Base-by-base conservation (phyloP, 2,329 filamentous ascomycete species). In the Aspergillus ibericus region DNA sequence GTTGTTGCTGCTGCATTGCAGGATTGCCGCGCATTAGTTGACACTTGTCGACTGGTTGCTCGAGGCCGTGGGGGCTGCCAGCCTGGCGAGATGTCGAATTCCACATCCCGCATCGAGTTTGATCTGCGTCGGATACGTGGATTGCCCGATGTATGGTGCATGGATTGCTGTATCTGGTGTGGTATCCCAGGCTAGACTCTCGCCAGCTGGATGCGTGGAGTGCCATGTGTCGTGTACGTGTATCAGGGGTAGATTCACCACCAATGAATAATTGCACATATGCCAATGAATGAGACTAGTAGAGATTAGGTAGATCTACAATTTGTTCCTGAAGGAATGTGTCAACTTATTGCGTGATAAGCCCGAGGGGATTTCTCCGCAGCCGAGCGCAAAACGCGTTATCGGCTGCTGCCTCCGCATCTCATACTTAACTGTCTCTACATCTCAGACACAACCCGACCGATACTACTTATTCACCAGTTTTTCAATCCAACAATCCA, bases 281-380 rank as follows among this genome's bases (percentile, higher is more conserved):
- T 32, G 10, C 2, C 29, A 10, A 32, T 3, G 8, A 32, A 32
- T 9, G 3, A 10, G 29, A 10, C 9, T 2, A 10, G 2, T 32
- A 10, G 1, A 10, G 8, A 32, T 9, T 32, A 9, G 1, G 29
- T 32, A 10, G 29, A 32, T 32, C 29, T 32, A 32, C 8, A 32
- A 10, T 32, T 2, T 10, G 29, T 1, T 9, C 6, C 2, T 10
- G 29, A 10, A 32, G 1, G 9, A 9, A 32, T 25, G 2, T 32
- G 29, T 32, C 29, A 8, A 32, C 7, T 9, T 9, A 32, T 53
- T 29, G 36, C 13, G 38, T 20, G 35, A 29, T 27, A 53, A 44
- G 35, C 49, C 51, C 38, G 51, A 32, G n/a, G n/a, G 38, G 51
- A 53, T 34, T 53, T 42, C 66, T 88, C 55, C 55, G 49, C 55